phyloP scores from a whole-genome alignment of 1,284 basidiomycete species.

The Fomitopsis betulina region DNA sequence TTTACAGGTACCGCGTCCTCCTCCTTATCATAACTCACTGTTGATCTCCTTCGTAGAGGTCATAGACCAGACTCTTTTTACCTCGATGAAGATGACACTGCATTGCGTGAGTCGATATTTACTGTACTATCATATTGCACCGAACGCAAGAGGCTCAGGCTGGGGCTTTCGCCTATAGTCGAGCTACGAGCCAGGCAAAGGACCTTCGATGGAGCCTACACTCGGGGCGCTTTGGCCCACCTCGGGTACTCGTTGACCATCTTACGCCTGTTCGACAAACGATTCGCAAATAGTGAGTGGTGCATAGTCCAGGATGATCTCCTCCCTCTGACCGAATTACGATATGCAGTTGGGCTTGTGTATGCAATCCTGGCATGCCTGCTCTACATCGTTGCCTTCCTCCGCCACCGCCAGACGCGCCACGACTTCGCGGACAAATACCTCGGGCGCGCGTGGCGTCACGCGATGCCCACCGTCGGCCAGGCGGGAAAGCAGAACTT shows the following conservation, averaged over 20 bases:
- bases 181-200: slow-evolving; percentile 76
- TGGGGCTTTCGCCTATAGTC: slow-evolving; percentile 24
- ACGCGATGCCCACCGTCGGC: slow-evolving; percentile 46
- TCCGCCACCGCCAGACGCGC: slow-evolving; percentile 58
- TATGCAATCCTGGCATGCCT: slow-evolving; percentile 62
- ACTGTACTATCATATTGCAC: neutral
- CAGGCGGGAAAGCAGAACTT: slow-evolving; percentile 57
- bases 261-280: slow-evolving; percentile 68
- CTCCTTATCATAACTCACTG: neutral
- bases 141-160: neutral
- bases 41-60: slow-evolving; percentile 36
- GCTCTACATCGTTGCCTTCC: slow-evolving; percentile 55
- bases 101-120: slow-evolving; percentile 45
- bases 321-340: neutral
- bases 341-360: slow-evolving; percentile 58
- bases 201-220: slow-evolving; percentile 80
- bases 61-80: slow-evolving; percentile 57
- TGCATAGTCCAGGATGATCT: neutral
- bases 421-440: slow-evolving; percentile 69
- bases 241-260: slow-evolving; percentile 74
- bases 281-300: slow-evolving; percentile 66
- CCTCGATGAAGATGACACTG: slow-evolving; percentile 36
- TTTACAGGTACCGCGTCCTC: neutral
- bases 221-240: slow-evolving; percentile 67
- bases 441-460: slow-evolving; percentile 7